Evolutionary conservation across 139 green algal genomes (phyloP), one percentile per base, ranked within the genome.

Genomic region (Chlorella vulgaris): DNA sequence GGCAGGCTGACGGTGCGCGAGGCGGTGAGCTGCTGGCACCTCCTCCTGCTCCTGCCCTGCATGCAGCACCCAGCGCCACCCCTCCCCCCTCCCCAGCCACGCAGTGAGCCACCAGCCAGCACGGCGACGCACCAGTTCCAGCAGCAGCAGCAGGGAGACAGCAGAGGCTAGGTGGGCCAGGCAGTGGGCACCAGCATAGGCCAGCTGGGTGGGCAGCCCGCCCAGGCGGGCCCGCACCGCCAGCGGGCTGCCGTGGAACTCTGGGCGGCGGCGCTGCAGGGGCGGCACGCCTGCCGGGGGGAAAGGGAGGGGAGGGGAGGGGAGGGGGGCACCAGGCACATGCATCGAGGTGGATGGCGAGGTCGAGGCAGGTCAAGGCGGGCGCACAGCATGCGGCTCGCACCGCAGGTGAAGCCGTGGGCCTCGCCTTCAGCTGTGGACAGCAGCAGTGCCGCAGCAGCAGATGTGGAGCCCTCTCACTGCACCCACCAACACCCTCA

Each of bases 141-240:
- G 88, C 74, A 97, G 79, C 60, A 98, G 79, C 78, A 96, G 83
- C 67, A 96, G 86, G 63, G 82, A 50, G 26, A 98, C 69, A 7
- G 94, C 94, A 33, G 86, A 33, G 5, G 75, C 80, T n/a, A 96
- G 70, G 82, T 97, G 94, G 15, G 81, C 84, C 3, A 74, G 65
- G 5, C 80, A 62, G 85, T 97, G 94, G 38, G 87, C 74, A 28
- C 36, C 35, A 0, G 90, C 91, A 68, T 92, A 93, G 2, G 82
- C 62, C 63, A 96, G 71, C 83, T 93, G 88, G 19, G 86, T 87
- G 1, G 63, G 10, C 50, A 88, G 63, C 2, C 92, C 92, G 21
- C 92, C 92, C 39, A 85, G 67, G 7, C 91, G 78, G 2, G 81
- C 84, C 38, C 86, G 75, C 24, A 81, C 40, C 5, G 75, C 71